These are phyloP conservation scores for Diaporthe amygdali DNA, from an alignment of 2,329 filamentous ascomycete genomes.

Conservation along the genomic window DNA sequence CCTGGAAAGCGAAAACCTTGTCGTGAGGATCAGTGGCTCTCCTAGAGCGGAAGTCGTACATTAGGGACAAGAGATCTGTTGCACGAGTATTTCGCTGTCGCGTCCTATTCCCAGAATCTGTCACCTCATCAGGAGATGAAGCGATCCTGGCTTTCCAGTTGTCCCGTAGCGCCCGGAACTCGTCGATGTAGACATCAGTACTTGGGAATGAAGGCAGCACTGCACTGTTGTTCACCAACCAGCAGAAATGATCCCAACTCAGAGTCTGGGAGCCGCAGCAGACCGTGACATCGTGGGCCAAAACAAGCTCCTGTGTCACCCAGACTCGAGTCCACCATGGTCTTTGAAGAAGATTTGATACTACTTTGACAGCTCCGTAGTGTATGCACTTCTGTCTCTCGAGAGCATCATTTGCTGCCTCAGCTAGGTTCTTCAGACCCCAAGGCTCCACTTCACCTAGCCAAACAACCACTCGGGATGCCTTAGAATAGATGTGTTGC, in stretches of 20 bases:
- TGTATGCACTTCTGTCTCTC: background rate
- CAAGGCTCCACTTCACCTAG: background rate
- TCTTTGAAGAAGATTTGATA: background rate
- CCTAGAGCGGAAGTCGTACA: background rate
- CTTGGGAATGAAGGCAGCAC: background rate
- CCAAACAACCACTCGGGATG: constrained; percentile 4
- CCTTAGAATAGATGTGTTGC: background rate
- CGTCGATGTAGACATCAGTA: background rate
- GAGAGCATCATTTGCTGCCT: background rate
- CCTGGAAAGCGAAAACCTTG: background rate
- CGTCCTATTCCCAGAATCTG: background rate
- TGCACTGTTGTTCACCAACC: background rate
- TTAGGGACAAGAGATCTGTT: background rate
- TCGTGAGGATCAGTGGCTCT: background rate
- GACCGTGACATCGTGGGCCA: no score
- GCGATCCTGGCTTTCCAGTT: background rate
- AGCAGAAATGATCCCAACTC: no score
- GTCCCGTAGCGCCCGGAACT: background rate
- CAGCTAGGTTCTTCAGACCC: background rate
- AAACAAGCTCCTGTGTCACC: no score
- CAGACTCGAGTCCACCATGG: background rate
- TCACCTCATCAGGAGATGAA: background rate
- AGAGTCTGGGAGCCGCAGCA: no score
- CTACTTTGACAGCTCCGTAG: background rate
- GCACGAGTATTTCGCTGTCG: background rate